Evolutionary conservation across 192 early-diverging fungal species (phyloP).

Genomic region (Cladochytrium replicatum): DNA sequence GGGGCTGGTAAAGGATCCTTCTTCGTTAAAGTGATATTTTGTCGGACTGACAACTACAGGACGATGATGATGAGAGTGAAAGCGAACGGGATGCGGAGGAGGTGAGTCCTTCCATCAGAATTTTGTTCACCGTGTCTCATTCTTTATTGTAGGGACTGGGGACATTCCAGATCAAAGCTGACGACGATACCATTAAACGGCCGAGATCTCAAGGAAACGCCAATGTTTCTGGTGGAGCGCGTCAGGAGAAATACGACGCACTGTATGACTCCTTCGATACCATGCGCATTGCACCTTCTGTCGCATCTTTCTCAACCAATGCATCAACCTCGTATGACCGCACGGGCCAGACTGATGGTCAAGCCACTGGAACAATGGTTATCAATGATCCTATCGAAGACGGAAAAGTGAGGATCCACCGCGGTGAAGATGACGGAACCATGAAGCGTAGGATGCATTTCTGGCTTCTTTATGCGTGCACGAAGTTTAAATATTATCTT

Average conservation of each 20-base stretch:
- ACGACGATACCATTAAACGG: constrained; percentile 7
- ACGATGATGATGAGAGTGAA: constrained; percentile 14
- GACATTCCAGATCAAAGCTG: background rate
- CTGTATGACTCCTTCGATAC: no score
- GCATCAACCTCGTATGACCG: no score
- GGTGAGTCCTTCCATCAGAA: constrained; percentile 2
- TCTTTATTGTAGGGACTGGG: background rate
- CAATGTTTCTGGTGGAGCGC: no score
- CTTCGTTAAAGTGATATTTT: no score
- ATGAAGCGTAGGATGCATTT: no score
- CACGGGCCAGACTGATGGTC: no score
- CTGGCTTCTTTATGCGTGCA: no score
- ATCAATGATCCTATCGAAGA: background rate
- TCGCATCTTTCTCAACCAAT: no score
- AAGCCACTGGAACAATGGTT: constrained; percentile 5
- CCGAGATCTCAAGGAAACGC: background rate
- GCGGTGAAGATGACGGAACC: constrained; percentile 5
- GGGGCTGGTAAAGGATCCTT: no score
- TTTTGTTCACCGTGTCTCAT: background rate
- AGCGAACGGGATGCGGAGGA: constrained; percentile 5
- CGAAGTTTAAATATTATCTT: background rate
- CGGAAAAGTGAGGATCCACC: constrained; percentile 6
- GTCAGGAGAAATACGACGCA: no score
- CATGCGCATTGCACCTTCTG: no score
- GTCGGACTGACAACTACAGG: no score